Base-by-base conservation (phyloP, 495 filamentous ascomycete genomes). In the Hyaloscypha bicolor region DNA sequence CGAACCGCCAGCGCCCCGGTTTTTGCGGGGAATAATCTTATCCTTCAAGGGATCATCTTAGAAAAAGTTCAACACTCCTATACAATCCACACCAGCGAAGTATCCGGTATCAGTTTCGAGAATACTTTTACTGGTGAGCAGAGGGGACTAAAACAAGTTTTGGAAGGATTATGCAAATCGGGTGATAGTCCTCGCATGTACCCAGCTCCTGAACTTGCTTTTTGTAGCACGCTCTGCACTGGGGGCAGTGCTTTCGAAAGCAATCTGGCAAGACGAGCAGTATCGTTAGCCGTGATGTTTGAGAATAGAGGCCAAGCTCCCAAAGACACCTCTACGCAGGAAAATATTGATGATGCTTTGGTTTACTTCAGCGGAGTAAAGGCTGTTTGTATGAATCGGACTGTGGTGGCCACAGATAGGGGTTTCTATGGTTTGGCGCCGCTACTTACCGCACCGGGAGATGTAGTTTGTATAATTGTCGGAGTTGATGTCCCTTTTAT, bases 401-500 rank as follows among this genome's bases (percentile, higher is more conserved):
- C n/a, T 11, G 57, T 42, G 1, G 52, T 58, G 33, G 29, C 42
- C 5, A 65, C 52, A 16, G 63, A 58, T 45, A 57, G 29, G 19
- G 57, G 56, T 6, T 62, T 42, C 35, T 53, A 39, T 22, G 64
- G 64, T 25, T 30, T 67, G 21, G 64, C n/a, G 35, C 64, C 64
- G 30, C 30, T 58, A 12, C 37, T 37, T 6, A 55, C 55, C 11
- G 31, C n/a, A 39, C 9, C 42, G 8, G 64, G 64, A n/a, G 64
- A 67, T 52, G 19, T 61, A 29, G 33, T 31, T 22, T 60, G 55
- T n/a, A 31, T 67, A 53, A 4, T 67, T 12, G 14, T 56, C n/a
- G 64, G 56, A 11, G 42, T 53, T n/a, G 45, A 60, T 45, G 45
- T 55, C 6, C 64, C 64, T 52, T 55, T 67, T 9, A 61, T 67